Evolutionary conservation across 2,329 filamentous ascomycete species (phyloP).

Genomic region (Xylaria sp.): DNA sequence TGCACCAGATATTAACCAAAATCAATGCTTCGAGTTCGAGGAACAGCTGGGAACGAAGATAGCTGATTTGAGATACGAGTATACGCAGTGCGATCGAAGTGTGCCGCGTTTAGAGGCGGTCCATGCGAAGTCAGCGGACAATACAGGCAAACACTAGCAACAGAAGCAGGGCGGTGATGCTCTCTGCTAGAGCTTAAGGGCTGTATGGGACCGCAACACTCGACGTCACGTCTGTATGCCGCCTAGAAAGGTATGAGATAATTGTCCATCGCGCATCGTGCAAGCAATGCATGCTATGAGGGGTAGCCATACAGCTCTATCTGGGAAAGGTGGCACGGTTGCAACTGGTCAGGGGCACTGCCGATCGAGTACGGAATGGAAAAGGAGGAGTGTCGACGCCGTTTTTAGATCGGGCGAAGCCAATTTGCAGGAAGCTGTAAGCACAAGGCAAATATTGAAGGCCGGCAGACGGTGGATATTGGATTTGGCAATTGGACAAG

Average conservation of each 20-base stretch:
- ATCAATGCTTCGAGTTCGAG: background rate
- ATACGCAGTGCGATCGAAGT: background rate
- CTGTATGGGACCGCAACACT: background rate
- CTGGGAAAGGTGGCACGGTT: background rate
- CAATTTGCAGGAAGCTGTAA: background rate
- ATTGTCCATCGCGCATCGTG: conserved; percentile 6
- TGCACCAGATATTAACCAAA: background rate
- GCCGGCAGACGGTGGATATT: background rate
- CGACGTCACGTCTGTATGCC: conserved; percentile 10
- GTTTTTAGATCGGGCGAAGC: background rate
- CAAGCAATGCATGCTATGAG: background rate
- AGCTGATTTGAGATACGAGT: background rate
- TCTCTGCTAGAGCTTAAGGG: background rate
- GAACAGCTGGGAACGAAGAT: background rate
- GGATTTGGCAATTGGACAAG: background rate
- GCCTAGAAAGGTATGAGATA: conserved; percentile 13
- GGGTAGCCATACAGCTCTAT: conserved; percentile 13
- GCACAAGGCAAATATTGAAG: background rate
- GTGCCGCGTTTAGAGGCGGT: background rate
- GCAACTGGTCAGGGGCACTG: conserved; percentile 1
- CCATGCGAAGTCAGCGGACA: background rate
- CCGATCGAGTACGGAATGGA: background rate
- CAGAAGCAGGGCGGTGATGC: background rate
- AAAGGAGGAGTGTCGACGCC: background rate
- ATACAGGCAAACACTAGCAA: background rate